Percentiles rank a stretch among this genome's conserved stretches.
These are phyloP conservation scores for Rhizopogon sp. DNA, from an alignment of 768 basidiomycete species.

Conservation along the genomic window DNA sequence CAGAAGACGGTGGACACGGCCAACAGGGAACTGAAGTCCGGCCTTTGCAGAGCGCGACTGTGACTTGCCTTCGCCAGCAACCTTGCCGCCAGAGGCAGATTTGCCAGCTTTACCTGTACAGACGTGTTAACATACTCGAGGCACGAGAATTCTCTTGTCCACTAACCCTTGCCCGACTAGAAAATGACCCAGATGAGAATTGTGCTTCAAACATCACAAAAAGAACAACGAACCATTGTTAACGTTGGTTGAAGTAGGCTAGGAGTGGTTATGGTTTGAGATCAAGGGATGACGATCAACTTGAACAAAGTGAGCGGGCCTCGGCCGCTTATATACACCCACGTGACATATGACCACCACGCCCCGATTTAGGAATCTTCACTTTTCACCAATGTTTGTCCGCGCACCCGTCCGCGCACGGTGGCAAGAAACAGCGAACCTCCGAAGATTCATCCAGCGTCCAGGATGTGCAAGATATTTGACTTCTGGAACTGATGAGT, in stretches of 20 bases:
- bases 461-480: slow-evolving; percentile 1
- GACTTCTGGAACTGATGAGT: background rate
- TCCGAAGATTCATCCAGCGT: slow-evolving; percentile 1
- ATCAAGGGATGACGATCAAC: slow-evolving; percentile 24
- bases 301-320: slow-evolving; percentile 22
- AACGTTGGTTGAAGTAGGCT: slow-evolving; percentile 7
- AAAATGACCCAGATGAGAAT: slow-evolving; percentile 2
- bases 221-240: slow-evolving; percentile 20
- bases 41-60: slow-evolving; percentile 72
- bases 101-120: slow-evolving; percentile 44
- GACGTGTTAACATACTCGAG: slow-evolving; percentile 4
- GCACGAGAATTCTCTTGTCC: background rate
- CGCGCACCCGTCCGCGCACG: slow-evolving; percentile 14
- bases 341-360: slow-evolving; percentile 19
- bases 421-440: slow-evolving; percentile 7
- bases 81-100: slow-evolving; percentile 42
- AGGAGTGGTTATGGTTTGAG: slow-evolving; percentile 20
- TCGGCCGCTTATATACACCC: slow-evolving; percentile 30
- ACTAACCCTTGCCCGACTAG: slow-evolving; percentile 28
- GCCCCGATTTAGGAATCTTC: slow-evolving; percentile 14
- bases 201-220: background rate
- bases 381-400: slow-evolving; percentile 10
- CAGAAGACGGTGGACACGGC: slow-evolving; percentile 87
- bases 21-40: slow-evolving; percentile 82
- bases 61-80: slow-evolving; percentile 45